Evolutionary conservation across 768 basidiomycete species (phyloP), one percentile per base, ranked within the genome.

Genomic region (Mycena latifolia): DNA sequence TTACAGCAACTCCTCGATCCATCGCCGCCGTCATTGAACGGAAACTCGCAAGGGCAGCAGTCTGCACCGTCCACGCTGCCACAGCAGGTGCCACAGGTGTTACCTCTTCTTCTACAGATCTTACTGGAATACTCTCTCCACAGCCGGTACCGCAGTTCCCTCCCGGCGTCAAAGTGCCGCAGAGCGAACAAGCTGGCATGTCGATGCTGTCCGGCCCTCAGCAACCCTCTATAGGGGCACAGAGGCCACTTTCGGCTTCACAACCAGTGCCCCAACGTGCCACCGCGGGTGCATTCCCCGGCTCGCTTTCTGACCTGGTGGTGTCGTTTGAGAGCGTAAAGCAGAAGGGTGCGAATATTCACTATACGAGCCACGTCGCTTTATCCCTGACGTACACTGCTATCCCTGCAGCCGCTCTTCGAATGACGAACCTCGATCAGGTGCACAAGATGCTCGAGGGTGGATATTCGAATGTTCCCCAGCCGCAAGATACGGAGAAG

Each of bases 401-500:
- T 39, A 39, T 39, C 17, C 15, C 33, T 41, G 31, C 65, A 90
- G 90, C 91, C 71, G 87, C 91, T n/a, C 85, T 90, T 74, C 92
- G 93, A 37, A 92, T 94, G 86, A 86, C 89, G 63, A 96, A 98
- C 76, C 81, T 96, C 35, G 93, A 93, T 61, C 91, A 94, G 75
- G 90, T 99, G 50, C 92, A 97, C 79, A 92, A 96, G 77, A 89
- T 98, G 75, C 86, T 99, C 50, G 96, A 99, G 75, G 90, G 92
- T n/a, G 92, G 96, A 56, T 93, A 94, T 75, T 84, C 89, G 37
- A 93, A 88, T 74, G 89, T 93, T 53, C 98, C 98, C 12, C 92
- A 95, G 75, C 95, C 96, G 24, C 87, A 92, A 63, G 98, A 99
- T 74, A 96, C 96, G 9, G 97, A 98, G 77, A 96, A 95, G 96